Evolutionary conservation across 2,329 filamentous ascomycete species (phyloP).

Genomic region (Pseudonectria foliicola): DNA sequence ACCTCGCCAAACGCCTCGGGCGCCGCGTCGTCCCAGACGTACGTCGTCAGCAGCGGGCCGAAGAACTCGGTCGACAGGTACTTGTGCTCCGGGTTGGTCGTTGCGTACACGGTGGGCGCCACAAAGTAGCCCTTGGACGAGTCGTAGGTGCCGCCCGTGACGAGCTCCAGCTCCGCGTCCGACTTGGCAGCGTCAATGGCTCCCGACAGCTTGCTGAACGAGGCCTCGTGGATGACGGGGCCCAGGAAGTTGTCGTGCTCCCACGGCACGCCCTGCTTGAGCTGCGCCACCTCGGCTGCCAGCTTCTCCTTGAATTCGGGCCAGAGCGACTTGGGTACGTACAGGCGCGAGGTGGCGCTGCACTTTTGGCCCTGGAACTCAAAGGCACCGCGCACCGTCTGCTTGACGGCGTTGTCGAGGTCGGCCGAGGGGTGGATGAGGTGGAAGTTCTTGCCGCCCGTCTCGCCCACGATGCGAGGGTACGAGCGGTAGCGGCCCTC

Average conservation of each 20-base stretch:
- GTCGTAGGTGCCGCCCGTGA: conserved; percentile 73
- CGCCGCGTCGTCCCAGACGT: conserved; percentile 68
- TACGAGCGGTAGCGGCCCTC: conserved; percentile 79
- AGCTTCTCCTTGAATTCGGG: conserved; percentile 62
- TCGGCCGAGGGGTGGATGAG: conserved; percentile 72
- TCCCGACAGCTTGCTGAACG: conserved; percentile 71
- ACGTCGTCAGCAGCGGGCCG: conserved; percentile 65
- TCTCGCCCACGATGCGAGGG: conserved; percentile 84
- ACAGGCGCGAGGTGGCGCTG: conserved; percentile 73
- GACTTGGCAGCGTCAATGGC: conserved; percentile 76
- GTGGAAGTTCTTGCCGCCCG: conserved; percentile 92
- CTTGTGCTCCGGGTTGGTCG: conserved; percentile 64
- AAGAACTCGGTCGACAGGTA: conserved; percentile 76
- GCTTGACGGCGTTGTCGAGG: conserved; percentile 67
- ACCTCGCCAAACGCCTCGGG: conserved; percentile 49
- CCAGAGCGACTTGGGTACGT: conserved; percentile 71
- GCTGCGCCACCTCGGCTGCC: conserved; percentile 58
- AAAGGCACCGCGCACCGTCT: conserved; percentile 81
- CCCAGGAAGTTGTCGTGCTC: conserved; percentile 76
- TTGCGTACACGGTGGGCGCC: conserved; percentile 74
- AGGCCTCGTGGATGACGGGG: conserved; percentile 75
- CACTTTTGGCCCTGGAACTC: conserved; percentile 92
- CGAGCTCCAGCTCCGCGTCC: conserved; percentile 63
- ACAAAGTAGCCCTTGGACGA: conserved; percentile 75
- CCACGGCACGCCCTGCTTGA: conserved; percentile 63